Percentiles rank a stretch among this genome's conserved stretches.
Evolutionary conservation across 768 basidiomycete species (phyloP).

Genomic region (Clathrus columnatus): DNA sequence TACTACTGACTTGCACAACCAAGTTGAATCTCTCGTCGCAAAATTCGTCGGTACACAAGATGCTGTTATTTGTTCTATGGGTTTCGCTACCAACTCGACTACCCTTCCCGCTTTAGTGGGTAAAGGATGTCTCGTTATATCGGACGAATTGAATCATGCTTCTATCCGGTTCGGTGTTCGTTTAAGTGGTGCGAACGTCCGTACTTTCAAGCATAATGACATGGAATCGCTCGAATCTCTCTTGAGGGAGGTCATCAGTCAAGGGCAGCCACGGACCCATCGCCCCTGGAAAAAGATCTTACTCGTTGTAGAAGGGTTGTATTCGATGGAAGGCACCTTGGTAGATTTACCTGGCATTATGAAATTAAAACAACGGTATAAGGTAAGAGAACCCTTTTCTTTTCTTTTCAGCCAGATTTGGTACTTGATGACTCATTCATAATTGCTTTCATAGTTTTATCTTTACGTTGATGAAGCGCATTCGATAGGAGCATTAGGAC

Average conservation of each 20-base stretch:
- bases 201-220: conserved; percentile 97
- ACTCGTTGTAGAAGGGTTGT: conserved; percentile 88
- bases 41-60: conserved; percentile 88
- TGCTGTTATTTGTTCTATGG: conserved; percentile 86
- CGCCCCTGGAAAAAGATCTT: conserved; percentile 99
- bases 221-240: conserved; percentile 74
- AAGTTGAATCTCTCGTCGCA: conserved; percentile 80
- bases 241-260: conserved; percentile 85
- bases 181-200: conserved; percentile 77
- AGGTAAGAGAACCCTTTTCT: conserved; percentile 42
- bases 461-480: conserved; percentile 96
- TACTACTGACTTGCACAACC: conserved; percentile 73
- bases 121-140: conserved; percentile 91
- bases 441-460: conserved; percentile 59
- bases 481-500: conserved; percentile 92
- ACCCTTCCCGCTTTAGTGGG: conserved; percentile 83
- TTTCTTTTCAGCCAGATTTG: neutral
- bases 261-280: conserved; percentile 96
- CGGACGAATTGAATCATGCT: conserved; percentile 94
- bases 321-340: conserved; percentile 98
- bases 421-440: neutral
- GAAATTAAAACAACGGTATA: conserved; percentile 89
- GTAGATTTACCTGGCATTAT: conserved; percentile 75
- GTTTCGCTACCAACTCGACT: conserved; percentile 93
- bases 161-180: conserved; percentile 91